Conservation (phyloP, 331 rosid genomes). For the Quercus tomentella region DNA sequence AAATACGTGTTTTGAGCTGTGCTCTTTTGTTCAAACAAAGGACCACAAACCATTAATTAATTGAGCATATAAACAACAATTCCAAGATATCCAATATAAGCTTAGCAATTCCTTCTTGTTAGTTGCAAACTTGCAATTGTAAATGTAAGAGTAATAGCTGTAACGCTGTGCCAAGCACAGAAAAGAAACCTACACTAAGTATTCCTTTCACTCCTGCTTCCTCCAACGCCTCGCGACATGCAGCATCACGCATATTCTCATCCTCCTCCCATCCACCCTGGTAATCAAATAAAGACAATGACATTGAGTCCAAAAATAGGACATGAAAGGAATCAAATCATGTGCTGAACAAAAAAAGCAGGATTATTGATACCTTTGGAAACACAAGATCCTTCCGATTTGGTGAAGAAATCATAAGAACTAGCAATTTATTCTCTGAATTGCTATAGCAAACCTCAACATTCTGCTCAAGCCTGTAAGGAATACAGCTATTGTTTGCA, state of each 20-base stretch:
- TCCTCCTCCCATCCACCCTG: slow-evolving; percentile 46
- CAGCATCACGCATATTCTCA: slow-evolving; percentile 30
- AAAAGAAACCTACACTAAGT: slow-evolving; percentile 26
- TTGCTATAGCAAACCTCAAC: slow-evolving; percentile 1
- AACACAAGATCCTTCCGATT: slow-evolving; percentile 35
- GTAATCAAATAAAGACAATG: slow-evolving; percentile 1
- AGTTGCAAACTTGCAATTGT: neutral
- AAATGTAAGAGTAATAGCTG: neutral
- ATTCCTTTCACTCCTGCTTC: slow-evolving; percentile 39
- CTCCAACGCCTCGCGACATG: slow-evolving; percentile 33
- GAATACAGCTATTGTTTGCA: slow-evolving; percentile 25
- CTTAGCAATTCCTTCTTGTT: neutral
- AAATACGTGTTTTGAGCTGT: neutral
- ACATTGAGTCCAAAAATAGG: neutral
- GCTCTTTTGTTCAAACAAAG: no score
- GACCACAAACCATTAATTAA: no score
- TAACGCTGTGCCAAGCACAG: neutral
- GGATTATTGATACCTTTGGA: slow-evolving; percentile 29
- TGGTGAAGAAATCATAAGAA: slow-evolving; percentile 39
- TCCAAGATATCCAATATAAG: neutral
- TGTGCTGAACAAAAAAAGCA: neutral
- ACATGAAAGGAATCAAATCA: neutral
- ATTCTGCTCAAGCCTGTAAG: slow-evolving; percentile 21
- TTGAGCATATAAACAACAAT: neutral
- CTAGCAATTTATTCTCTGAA: slow-evolving; percentile 20